phyloP scores from a whole-genome alignment of 1,284 basidiomycete species.

The Ceratobasidium papillatum region DNA sequence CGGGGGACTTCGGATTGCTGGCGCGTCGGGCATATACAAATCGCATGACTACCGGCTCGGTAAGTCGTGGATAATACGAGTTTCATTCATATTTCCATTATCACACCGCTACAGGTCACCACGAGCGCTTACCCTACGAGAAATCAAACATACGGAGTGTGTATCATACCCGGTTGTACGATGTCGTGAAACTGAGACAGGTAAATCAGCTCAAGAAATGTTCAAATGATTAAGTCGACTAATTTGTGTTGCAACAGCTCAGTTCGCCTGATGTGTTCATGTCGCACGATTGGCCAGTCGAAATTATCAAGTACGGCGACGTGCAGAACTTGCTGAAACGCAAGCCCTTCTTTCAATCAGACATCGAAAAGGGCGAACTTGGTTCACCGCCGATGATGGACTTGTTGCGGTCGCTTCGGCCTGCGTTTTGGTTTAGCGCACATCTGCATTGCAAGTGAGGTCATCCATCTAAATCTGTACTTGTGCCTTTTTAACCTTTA shows the following conservation, averaged over 20 bases:
- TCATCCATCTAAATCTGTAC: neutral
- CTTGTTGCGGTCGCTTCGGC: slow-evolving; percentile 77
- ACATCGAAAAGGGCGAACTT: slow-evolving; percentile 75
- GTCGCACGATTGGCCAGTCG: slow-evolving; percentile 96
- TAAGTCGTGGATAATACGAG: slow-evolving; percentile 52
- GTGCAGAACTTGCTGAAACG: slow-evolving; percentile 68
- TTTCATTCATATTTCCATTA: slow-evolving; percentile 18
- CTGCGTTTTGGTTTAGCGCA: slow-evolving; percentile 95
- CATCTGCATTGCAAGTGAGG: slow-evolving; percentile 83
- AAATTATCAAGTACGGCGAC: slow-evolving; percentile 86
- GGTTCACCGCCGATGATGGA: slow-evolving; percentile 91
- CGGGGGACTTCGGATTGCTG: slow-evolving; percentile 86
- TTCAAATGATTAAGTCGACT: slow-evolving; percentile 6
- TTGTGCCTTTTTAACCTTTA: neutral
- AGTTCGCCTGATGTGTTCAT: slow-evolving; percentile 77
- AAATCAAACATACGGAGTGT: slow-evolving; percentile 77
- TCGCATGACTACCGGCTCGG: slow-evolving; percentile 78
- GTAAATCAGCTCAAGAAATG: slow-evolving; percentile 53
- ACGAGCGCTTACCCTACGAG: slow-evolving; percentile 66
- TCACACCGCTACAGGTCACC: slow-evolving; percentile 67
- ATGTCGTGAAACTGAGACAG: slow-evolving; percentile 80
- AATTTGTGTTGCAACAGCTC: slow-evolving; percentile 57
- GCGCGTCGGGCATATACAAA: slow-evolving; percentile 95
- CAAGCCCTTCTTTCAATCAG: slow-evolving; percentile 85
- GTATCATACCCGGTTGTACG: slow-evolving; percentile 92